These are phyloP conservation scores for Micractinium sp. DNA, from an alignment of 139 green algal genomes.

Conservation along the genomic window DNA sequence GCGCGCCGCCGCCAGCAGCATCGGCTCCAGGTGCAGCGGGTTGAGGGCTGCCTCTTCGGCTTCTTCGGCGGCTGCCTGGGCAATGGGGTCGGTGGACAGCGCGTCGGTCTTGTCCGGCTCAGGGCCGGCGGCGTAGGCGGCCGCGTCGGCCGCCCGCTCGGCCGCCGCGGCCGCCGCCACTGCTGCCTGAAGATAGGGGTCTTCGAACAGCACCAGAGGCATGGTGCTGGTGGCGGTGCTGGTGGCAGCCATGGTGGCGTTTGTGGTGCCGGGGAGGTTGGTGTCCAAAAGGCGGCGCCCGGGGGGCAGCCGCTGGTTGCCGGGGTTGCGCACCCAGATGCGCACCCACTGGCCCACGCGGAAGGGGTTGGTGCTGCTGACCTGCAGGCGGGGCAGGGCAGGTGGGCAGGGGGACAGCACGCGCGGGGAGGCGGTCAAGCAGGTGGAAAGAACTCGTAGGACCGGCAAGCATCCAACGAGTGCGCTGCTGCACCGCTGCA, in stretches of 20 bases:
- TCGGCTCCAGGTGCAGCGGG: slow-evolving; percentile 9
- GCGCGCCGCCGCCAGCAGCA: slow-evolving; percentile 3
- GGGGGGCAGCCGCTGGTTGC: slow-evolving; percentile 9
- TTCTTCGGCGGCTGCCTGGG: background rate
- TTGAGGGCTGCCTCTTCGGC: background rate
- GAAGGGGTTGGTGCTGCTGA: slow-evolving; percentile 10
- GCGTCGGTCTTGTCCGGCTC: background rate
- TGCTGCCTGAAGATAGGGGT: slow-evolving; percentile 15
- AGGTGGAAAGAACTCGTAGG: no score
- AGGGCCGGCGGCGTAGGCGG: background rate
- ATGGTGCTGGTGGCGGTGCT: background rate
- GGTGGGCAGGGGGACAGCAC: background rate
- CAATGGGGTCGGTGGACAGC: background rate
- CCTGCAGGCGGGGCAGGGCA: background rate
- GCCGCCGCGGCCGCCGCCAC: background rate
- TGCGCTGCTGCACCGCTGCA: background rate
- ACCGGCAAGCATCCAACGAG: background rate
- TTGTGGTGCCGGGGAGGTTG: background rate
- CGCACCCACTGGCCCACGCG: slow-evolving; percentile 30
- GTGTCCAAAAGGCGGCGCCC: background rate
- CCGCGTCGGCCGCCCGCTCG: background rate
- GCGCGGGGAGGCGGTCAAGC: background rate
- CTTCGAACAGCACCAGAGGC: background rate
- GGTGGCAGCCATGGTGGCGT: background rate
- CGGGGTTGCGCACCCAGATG: slow-evolving; percentile 11